phyloP scores from a whole-genome alignment of 805 yeast genomes.

The Yamadazyma ubonensis region DNA sequence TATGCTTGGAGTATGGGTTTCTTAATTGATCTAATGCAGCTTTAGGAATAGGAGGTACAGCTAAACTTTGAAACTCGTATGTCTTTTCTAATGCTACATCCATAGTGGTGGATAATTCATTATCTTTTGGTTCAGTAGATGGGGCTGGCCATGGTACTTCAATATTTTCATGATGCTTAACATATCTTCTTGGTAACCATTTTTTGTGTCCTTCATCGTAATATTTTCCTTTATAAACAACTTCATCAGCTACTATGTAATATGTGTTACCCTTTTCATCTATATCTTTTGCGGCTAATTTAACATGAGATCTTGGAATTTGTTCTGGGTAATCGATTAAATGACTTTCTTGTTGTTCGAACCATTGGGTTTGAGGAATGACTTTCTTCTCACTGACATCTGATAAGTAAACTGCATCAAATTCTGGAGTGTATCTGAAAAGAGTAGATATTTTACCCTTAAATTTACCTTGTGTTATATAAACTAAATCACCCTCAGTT shows the following conservation, averaged over 20 bases:
- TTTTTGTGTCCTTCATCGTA: conserved; percentile 72
- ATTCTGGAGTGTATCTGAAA: conserved; percentile 53
- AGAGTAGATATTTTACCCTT: conserved; percentile 76
- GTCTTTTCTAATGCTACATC: conserved; percentile 68
- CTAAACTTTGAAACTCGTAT: conserved; percentile 65
- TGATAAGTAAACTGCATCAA: conserved; percentile 65
- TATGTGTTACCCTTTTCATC: conserved; percentile 62
- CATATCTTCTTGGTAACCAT: conserved; percentile 75
- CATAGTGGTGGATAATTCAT: conserved; percentile 54
- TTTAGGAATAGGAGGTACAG: conserved; percentile 65
- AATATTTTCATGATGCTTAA: conserved; percentile 64
- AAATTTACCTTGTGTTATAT: conserved; percentile 65
- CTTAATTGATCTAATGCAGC: conserved; percentile 68
- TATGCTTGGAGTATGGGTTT: conserved; percentile 72
- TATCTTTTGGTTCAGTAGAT: conserved; percentile 49
- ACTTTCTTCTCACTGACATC: conserved; percentile 65
- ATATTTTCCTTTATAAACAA: conserved; percentile 65
- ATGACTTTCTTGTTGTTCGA: conserved; percentile 67
- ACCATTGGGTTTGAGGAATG: conserved; percentile 73
- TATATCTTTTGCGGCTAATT: conserved; percentile 74
- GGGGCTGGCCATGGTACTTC: conserved; percentile 92
- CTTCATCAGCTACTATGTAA: conserved; percentile 76
- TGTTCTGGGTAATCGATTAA: conserved; percentile 67
- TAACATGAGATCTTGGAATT: conserved; percentile 58
- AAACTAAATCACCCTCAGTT: conserved; percentile 74